A percentile compares a stretch with the other conserved stretches of the same genome.
Evolutionary conservation across 345 rosid species (phyloP).

Genomic region (Raphanus sativus): DNA sequence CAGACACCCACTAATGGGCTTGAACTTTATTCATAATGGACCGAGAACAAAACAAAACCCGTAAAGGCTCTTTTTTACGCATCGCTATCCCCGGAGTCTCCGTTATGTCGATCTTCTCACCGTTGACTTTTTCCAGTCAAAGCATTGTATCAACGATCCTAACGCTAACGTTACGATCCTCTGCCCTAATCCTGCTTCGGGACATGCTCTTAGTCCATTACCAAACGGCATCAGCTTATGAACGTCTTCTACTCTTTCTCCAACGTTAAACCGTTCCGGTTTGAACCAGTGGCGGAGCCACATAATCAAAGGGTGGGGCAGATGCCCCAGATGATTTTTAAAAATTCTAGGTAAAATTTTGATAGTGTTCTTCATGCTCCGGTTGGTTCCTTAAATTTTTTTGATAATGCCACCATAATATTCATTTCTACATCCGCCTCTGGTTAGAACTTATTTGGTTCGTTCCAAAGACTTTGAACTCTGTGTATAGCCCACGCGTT

Average conservation of each 20-base stretch:
- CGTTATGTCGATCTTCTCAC: conserved; percentile 40
- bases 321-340: too few relatives aligned
- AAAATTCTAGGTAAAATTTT: too few relatives aligned
- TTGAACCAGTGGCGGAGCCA: too few relatives aligned
- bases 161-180: conserved; percentile 31
- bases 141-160: conserved; percentile 42
- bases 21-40: neutral
- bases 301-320: too few relatives aligned
- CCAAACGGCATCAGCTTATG: conserved; percentile 46
- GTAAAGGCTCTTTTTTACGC: conserved; percentile 6
- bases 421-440: too few relatives aligned
- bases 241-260: conserved; percentile 23
- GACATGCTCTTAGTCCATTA: conserved; percentile 53
- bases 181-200: conserved; percentile 47
- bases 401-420: too few relatives aligned
- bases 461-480: conserved; percentile 47
- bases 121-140: conserved; percentile 27
- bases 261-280: conserved; percentile 43
- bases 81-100: conserved; percentile 25
- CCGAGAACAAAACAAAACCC: neutral
- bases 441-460: conserved; percentile 43
- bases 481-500: conserved; percentile 58
- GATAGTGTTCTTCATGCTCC: too few relatives aligned
- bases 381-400: too few relatives aligned
- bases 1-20: neutral